Percentiles rank a stretch among this genome's conserved stretches.
Conservation (phyloP, 2,329 filamentous ascomycete species). For the Pseudogymnoascus destructans region DNA sequence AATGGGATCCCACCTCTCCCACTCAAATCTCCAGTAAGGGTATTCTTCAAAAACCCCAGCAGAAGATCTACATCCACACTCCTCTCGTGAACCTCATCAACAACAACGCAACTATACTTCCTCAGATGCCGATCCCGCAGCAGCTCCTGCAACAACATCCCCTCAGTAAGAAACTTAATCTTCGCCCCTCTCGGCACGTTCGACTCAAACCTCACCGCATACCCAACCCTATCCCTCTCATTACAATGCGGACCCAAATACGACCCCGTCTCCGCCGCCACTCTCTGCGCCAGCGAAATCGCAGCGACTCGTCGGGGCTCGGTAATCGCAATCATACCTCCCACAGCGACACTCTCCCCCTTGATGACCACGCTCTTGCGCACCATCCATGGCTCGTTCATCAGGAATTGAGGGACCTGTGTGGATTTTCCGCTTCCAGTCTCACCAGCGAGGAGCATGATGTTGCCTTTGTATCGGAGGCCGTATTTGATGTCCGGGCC, state of each 20-base stretch:
- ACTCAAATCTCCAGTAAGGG: constrained; percentile 49
- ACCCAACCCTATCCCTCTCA: constrained; percentile 56
- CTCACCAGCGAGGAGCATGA: constrained; percentile 80
- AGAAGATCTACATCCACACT: constrained; percentile 89
- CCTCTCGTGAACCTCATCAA: constrained; percentile 95
- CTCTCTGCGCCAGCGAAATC: constrained; percentile 76
- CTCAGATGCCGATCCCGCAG: constrained; percentile 68
- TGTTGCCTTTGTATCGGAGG: constrained; percentile 34
- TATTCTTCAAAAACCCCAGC: constrained; percentile 72
- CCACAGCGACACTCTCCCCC: constrained; percentile 38
- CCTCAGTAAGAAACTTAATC: constrained; percentile 92
- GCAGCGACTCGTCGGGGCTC: constrained; percentile 90
- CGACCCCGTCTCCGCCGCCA: constrained; percentile 69
- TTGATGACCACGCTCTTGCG: constrained; percentile 40
- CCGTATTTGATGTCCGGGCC: constrained; percentile 21
- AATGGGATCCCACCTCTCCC: constrained; percentile 60
- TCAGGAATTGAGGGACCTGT: constrained; percentile 84
- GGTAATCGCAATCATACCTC: constrained; percentile 81
- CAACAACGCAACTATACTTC: constrained; percentile 78
- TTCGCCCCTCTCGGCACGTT: constrained; percentile 66
- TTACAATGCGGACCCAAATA: constrained; percentile 42
- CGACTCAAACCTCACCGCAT: constrained; percentile 90
- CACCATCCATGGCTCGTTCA: constrained; percentile 65
- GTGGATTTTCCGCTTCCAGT: constrained; percentile 96
- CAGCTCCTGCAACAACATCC: constrained; percentile 91